A percentile compares a stretch with the other conserved stretches of the same genome.
Conservation (phyloP, 352 stramenopile species). For the Globisporangium cederbergense region DNA sequence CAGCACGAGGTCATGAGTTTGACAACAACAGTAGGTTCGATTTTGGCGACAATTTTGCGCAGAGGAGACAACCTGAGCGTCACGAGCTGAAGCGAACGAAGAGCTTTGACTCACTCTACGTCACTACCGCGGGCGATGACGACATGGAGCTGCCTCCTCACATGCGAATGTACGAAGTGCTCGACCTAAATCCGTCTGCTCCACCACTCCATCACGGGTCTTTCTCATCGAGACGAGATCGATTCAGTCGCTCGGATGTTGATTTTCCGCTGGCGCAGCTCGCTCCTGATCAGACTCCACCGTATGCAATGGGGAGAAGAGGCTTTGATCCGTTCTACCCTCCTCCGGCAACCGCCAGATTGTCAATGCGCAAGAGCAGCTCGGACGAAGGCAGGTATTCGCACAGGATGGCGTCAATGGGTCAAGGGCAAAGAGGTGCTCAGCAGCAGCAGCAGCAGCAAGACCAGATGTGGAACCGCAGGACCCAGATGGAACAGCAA, state of each 20-base stretch:
- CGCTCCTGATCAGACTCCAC: background rate
- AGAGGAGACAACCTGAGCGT: background rate
- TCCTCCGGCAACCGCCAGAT: background rate
- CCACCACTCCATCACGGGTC: slow-evolving; percentile 24
- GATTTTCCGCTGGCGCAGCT: slow-evolving; percentile 9
- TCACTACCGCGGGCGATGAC: slow-evolving; percentile 14
- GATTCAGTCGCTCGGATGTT: slow-evolving; percentile 8
- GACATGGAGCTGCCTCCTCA: slow-evolving; percentile 37
- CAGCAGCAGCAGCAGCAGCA: background rate
- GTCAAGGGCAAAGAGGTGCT: background rate
- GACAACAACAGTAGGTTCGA: background rate
- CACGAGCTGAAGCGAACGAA: slow-evolving; percentile 33
- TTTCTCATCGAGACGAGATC: slow-evolving; percentile 15
- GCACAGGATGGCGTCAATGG: background rate
- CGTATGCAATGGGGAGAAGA: background rate
- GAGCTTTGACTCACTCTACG: slow-evolving; percentile 49
- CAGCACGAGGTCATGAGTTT: background rate
- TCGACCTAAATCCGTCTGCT: slow-evolving; percentile 46
- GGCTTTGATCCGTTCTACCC: background rate
- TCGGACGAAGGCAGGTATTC: slow-evolving; percentile 19
- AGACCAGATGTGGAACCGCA: background rate
- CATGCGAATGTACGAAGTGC: slow-evolving; percentile 41
- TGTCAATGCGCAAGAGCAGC: slow-evolving; percentile 15
- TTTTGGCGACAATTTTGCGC: background rate
- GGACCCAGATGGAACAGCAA: slow-evolving; percentile 3